Conservation (phyloP, 208 protist genomes). For the Leishmania gerbilli region DNA sequence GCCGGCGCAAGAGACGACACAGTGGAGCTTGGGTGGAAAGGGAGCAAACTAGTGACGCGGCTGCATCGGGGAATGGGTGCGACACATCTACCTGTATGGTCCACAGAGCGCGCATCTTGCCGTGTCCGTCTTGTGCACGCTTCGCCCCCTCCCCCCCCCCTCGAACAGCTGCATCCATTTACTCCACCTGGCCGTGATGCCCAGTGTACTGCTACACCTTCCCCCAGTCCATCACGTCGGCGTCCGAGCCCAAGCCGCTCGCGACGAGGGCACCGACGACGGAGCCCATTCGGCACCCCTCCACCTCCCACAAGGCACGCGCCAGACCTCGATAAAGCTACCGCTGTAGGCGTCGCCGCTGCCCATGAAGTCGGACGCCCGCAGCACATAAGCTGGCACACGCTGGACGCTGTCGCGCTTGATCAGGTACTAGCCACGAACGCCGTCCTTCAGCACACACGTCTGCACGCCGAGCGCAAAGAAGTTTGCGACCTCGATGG, state of each 20-base stretch:
- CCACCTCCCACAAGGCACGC: slow-evolving; percentile 19
- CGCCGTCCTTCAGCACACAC: slow-evolving; percentile 26
- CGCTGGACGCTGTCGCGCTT: slow-evolving; percentile 27
- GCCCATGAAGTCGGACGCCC: slow-evolving; percentile 28
- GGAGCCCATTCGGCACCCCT: slow-evolving; percentile 20
- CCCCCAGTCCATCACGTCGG: slow-evolving; percentile 28
- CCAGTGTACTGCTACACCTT: slow-evolving; percentile 1
- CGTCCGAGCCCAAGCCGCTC: slow-evolving; percentile 31
- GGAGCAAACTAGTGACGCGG: not conserved
- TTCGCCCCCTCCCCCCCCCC: not conserved
- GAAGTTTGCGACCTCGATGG: slow-evolving; percentile 19
- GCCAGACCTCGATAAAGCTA: slow-evolving; percentile 27
- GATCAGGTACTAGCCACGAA: slow-evolving; percentile 21
- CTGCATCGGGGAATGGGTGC: not conserved
- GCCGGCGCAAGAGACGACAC: not conserved
- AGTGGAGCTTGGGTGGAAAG: not conserved
- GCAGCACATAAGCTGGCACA: slow-evolving; percentile 22
- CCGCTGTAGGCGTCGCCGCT: slow-evolving; percentile 28
- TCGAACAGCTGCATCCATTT: not conserved
- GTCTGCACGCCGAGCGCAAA: slow-evolving; percentile 18
- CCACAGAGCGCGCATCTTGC: slow-evolving; percentile 1
- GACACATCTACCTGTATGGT: not conserved
- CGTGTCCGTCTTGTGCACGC: not conserved
- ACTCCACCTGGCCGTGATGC: slow-evolving; percentile 11
- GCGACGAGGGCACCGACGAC: slow-evolving; percentile 23